These are phyloP conservation scores for Pythium brassicae DNA, from an alignment of 352 stramenopile genomes.

Conservation along the genomic window DNA sequence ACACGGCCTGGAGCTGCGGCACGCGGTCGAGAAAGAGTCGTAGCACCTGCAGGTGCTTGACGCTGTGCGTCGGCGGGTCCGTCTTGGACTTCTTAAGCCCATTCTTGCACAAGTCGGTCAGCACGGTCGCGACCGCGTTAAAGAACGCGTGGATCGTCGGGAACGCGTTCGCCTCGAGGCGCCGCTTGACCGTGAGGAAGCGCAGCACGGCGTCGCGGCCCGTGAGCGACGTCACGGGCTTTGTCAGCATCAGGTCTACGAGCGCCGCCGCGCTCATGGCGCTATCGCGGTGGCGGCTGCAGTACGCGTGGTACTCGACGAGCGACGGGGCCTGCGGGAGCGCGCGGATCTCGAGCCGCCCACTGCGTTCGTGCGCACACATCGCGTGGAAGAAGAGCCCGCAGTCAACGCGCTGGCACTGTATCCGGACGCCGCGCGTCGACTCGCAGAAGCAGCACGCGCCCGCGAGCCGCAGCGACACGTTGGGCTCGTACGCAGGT, in stretches of 20 bases:
- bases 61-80: slow-evolving; percentile 44
- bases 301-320: slow-evolving; percentile 58
- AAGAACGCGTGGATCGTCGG: slow-evolving; percentile 33
- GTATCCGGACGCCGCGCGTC: slow-evolving; percentile 35
- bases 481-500: slow-evolving; percentile 12
- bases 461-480: slow-evolving; percentile 11
- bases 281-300: slow-evolving; percentile 46
- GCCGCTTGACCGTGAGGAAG: slow-evolving; percentile 38
- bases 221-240: slow-evolving; percentile 39
- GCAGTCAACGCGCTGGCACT: slow-evolving; percentile 55
- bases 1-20: slow-evolving; percentile 58
- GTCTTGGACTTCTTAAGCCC: slow-evolving; percentile 39
- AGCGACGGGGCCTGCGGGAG: slow-evolving; percentile 19
- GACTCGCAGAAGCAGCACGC: slow-evolving; percentile 53
- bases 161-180: slow-evolving; percentile 34
- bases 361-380: slow-evolving; percentile 38
- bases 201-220: slow-evolving; percentile 49
- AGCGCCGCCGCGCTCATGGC: slow-evolving; percentile 37
- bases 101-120: slow-evolving; percentile 55
- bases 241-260: slow-evolving; percentile 47
- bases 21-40: slow-evolving; percentile 67
- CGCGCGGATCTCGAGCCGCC: slow-evolving; percentile 26
- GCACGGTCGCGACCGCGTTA: slow-evolving; percentile 28
- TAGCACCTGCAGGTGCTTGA: slow-evolving; percentile 62
- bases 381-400: slow-evolving; percentile 57